phyloP scores from a whole-genome alignment of 164 flowering plant genomes.

The Hamamelis virginiana region DNA sequence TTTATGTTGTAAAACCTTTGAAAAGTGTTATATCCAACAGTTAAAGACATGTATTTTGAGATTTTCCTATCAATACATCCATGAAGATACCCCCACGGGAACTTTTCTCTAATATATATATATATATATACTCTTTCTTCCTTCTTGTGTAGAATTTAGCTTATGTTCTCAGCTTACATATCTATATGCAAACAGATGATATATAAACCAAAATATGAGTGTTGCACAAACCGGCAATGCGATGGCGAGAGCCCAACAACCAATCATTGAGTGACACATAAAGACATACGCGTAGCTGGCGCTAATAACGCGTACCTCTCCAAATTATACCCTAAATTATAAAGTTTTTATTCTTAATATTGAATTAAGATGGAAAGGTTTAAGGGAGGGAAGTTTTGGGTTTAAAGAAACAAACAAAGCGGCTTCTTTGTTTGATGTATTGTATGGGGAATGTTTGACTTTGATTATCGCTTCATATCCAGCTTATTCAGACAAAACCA shows the following conservation, averaged over 20 bases:
- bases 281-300: neutral
- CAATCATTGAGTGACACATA: constrained; percentile 20
- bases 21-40: too few relatives aligned
- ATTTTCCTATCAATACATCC: too few relatives aligned
- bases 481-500: neutral
- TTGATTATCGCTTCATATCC: neutral
- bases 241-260: constrained; percentile 22
- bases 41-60: too few relatives aligned
- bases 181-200: constrained; percentile 3
- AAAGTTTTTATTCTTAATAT: neutral
- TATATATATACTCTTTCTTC: too few relatives aligned
- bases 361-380: neutral
- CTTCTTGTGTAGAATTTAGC: neutral
- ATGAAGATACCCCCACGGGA: too few relatives aligned
- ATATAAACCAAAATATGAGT: constrained; percentile 7
- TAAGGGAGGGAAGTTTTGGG: neutral
- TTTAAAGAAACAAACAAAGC: constrained; percentile 11
- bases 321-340: neutral
- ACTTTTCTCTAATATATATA: too few relatives aligned
- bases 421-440: constrained; percentile 32
- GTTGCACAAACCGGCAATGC: neutral
- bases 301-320: neutral
- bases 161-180: neutral
- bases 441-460: constrained; percentile 12
- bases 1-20: too few relatives aligned